Conservation (phyloP, 1,139 yeast species). For the Yamadazyma epiphylla region DNA sequence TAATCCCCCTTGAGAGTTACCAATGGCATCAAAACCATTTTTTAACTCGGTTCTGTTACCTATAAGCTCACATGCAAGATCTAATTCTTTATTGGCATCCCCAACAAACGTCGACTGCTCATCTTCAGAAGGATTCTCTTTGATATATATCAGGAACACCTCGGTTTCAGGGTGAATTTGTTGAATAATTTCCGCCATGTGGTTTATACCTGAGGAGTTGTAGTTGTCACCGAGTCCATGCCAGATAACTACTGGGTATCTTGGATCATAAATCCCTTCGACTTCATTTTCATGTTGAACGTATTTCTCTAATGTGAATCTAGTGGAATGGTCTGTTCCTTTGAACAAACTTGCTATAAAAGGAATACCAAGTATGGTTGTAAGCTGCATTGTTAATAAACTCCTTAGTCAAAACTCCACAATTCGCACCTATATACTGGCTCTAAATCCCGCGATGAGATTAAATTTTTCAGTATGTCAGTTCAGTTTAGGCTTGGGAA, state of each 20-base stretch:
- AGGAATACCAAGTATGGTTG: too few species aligned
- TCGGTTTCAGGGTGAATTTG: constrained; percentile 47
- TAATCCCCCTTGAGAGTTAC: constrained; percentile 82
- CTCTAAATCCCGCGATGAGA: too few species aligned
- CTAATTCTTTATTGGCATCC: constrained; percentile 42
- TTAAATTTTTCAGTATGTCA: too few species aligned
- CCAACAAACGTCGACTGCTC: constrained; percentile 57
- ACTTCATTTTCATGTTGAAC: neutral
- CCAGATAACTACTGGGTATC: constrained; percentile 68
- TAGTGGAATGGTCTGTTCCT: too few species aligned
- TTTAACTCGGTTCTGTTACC: constrained; percentile 34
- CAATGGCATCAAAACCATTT: constrained; percentile 68
- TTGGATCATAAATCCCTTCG: constrained; percentile 5
- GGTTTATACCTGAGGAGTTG: constrained; percentile 56
- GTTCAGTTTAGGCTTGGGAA: too few species aligned
- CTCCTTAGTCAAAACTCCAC: too few species aligned
- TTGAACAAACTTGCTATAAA: too few species aligned
- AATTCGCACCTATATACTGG: too few species aligned
- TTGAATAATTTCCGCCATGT: constrained; percentile 41
- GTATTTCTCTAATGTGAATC: too few species aligned
- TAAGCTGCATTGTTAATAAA: too few species aligned
- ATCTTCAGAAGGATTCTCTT: constrained; percentile 49
- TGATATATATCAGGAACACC: constrained; percentile 52
- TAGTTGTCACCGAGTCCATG: constrained; percentile 82
- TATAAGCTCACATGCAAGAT: constrained; percentile 40